These are phyloP conservation scores for Arctium minus DNA, from an alignment of 129 eudicot species.

Conservation along the genomic window DNA sequence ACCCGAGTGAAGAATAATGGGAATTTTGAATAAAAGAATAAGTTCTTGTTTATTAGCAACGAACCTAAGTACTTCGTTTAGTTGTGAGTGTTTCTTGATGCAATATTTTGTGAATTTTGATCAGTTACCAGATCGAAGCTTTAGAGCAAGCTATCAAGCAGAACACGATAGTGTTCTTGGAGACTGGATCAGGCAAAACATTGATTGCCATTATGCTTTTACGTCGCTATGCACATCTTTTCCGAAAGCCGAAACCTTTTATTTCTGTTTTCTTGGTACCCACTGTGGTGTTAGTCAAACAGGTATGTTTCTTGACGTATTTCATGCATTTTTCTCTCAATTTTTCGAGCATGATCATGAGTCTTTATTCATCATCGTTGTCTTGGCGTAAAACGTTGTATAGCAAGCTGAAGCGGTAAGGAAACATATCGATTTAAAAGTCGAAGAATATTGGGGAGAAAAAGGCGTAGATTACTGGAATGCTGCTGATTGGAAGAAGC, in stretches of 20 bases:
- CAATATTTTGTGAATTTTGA: not conserved
- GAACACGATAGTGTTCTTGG: slow-evolving; percentile 91
- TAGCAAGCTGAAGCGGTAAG: slow-evolving; percentile 76
- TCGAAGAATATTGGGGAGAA: slow-evolving; percentile 89
- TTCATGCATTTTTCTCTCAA: not conserved
- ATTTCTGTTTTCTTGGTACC: slow-evolving; percentile 90
- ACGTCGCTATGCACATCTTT: slow-evolving; percentile 55
- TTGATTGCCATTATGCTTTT: slow-evolving; percentile 86
- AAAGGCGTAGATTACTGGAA: slow-evolving; percentile 84
- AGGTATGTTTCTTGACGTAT: slow-evolving; percentile 38
- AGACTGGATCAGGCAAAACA: slow-evolving; percentile 94
- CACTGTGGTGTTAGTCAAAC: slow-evolving; percentile 79
- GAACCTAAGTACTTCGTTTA: not conserved
- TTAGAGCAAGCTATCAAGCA: slow-evolving; percentile 64
- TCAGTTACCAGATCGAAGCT: slow-evolving; percentile 89
- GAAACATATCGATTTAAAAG: slow-evolving; percentile 67
- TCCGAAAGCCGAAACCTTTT: slow-evolving; percentile 58
- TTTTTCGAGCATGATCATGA: not conserved
- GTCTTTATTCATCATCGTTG: not conserved
- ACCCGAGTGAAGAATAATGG: not conserved
- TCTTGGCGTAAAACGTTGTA: not conserved
- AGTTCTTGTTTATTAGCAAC: too few species aligned
- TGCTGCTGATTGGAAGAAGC: slow-evolving; percentile 65
- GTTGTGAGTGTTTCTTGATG: slow-evolving; percentile 3
- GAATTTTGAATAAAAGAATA: too few species aligned